These are phyloP conservation scores for Cyberlindnera bimundalis DNA, from an alignment of 805 yeast species.

Conservation along the genomic window DNA sequence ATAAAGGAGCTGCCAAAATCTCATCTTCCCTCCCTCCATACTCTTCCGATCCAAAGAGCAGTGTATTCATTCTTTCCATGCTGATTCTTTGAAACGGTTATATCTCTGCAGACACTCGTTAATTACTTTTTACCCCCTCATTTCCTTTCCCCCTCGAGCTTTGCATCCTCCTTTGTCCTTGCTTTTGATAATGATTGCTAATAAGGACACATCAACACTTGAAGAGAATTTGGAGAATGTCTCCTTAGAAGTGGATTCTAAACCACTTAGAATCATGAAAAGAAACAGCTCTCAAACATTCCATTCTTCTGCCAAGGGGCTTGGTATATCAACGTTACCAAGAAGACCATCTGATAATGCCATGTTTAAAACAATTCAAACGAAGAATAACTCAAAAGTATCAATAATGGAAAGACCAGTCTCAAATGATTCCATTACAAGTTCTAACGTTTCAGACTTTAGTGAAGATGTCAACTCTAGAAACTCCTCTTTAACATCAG, in stretches of 20 bases:
- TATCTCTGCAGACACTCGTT: too few species aligned
- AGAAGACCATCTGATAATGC: conserved; percentile 27
- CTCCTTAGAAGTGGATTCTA: conserved; percentile 14
- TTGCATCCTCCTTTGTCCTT: too few species aligned
- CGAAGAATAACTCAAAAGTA: conserved; percentile 8
- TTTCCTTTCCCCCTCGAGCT: too few species aligned
- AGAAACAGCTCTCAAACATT: conserved; percentile 8
- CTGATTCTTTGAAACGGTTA: too few species aligned
- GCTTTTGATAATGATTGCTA: too few species aligned
- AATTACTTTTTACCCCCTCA: too few species aligned
- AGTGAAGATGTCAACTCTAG: conserved; percentile 23
- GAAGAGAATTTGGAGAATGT: conserved; percentile 16
- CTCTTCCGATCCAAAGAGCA: too few species aligned
- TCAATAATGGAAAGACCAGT: conserved; percentile 27
- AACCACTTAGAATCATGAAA: conserved; percentile 4
- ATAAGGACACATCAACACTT: conserved; percentile 8
- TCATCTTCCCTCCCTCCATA: too few species aligned
- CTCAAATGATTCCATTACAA: conserved; percentile 28
- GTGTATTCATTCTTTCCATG: too few species aligned
- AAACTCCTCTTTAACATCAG: conserved; percentile 28
- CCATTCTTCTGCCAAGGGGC: conserved; percentile 15
- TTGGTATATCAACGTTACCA: conserved; percentile 18
- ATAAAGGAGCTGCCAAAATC: too few species aligned
- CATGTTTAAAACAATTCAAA: conserved; percentile 14
- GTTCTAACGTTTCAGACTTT: conserved; percentile 22